These are phyloP conservation scores for Aeschynomene evenia DNA, from an alignment of 306 rosid species.

Conservation along the genomic window DNA sequence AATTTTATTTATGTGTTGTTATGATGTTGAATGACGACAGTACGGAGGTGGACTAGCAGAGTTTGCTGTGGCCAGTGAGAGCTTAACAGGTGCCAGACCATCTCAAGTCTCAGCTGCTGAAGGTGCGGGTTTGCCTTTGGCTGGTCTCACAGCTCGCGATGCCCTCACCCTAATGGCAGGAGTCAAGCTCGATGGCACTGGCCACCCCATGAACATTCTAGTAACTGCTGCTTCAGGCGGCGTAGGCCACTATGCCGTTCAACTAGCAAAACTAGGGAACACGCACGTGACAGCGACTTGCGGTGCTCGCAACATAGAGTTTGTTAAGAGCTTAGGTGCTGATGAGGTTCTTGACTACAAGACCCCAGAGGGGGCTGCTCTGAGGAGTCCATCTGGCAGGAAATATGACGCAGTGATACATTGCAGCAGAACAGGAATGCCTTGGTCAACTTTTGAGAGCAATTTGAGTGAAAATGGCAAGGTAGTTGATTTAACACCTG, in stretches of 20 bases:
- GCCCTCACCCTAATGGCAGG: conserved; percentile 60
- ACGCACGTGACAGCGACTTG: conserved; percentile 67
- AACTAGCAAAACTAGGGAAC: conserved; percentile 67
- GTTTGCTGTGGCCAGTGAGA: conserved; percentile 47
- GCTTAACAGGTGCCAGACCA: conserved; percentile 50
- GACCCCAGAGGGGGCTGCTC: conserved; percentile 57
- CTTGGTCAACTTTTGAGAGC: conserved; percentile 64
- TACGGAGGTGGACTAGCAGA: conserved; percentile 73
- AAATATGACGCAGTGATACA: conserved; percentile 62
- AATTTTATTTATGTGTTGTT: background rate
- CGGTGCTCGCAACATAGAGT: conserved; percentile 59
- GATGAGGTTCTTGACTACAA: conserved; percentile 77
- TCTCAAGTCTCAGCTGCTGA: conserved; percentile 61
- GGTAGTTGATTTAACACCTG: conserved; percentile 59
- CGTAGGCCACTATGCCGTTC: conserved; percentile 61
- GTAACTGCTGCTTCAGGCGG: conserved; percentile 66
- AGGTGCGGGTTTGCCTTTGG: conserved; percentile 55
- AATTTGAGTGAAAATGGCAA: conserved; percentile 50
- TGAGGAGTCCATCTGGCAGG: conserved; percentile 62
- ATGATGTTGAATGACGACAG: conserved; percentile 44
- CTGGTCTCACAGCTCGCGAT: conserved; percentile 67
- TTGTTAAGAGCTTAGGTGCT: conserved; percentile 65
- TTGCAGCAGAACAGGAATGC: conserved; percentile 49
- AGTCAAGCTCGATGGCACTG: conserved; percentile 62
- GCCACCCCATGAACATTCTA: conserved; percentile 48